Base-by-base conservation (phyloP, 202 grass and related monocot genomes). In the Carex arenaria region DNA sequence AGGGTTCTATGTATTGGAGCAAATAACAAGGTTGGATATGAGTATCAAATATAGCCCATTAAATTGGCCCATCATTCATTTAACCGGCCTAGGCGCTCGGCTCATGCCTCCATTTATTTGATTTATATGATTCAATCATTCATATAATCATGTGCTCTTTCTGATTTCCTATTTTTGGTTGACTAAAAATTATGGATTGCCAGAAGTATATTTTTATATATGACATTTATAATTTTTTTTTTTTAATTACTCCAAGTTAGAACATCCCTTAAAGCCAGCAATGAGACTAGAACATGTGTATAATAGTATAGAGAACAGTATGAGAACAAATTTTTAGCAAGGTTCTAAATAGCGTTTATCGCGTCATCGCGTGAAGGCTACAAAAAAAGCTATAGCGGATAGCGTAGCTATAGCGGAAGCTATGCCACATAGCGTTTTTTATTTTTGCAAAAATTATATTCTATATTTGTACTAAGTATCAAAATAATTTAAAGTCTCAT, bases 231-330 rank as follows among this genome's bases (percentile, higher is more conserved):
- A 43, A 4, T 19, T 69, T 69, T 43, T 62, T 40, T n/a, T n/a
- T 40, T 26, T 1, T 40, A 40, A 7, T 43, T 20, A 69, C 8
- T 43, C 67, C 7, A 69, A 40, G 36, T 69, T 19, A 20, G 18
- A 8, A 19, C 19, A 69, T 42, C 67, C 17, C 32, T 10, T 32
- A 42, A 19, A 71, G 67, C 8, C 67, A 1, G 18, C 40, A 76
- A 76, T 34, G 14, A 55, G 51, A 56, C 23, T 76, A 56, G 51
- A 76, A 69, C 66, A 68, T 68, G 36, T 69, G 67, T 43, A 69
- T 40, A 40, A 40, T 40, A 40, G 38, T 40, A 40, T 69, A 69
- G 15, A 69, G 10, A 69, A 40, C 3, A 10, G 67, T 42, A 34
- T 69, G 36, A 20, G 26, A 69, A 43, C 18, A 43, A 43, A 20